Evolutionary conservation across 2,329 filamentous ascomycete species (phyloP).

Genomic region (Lizonia empirigonia): DNA sequence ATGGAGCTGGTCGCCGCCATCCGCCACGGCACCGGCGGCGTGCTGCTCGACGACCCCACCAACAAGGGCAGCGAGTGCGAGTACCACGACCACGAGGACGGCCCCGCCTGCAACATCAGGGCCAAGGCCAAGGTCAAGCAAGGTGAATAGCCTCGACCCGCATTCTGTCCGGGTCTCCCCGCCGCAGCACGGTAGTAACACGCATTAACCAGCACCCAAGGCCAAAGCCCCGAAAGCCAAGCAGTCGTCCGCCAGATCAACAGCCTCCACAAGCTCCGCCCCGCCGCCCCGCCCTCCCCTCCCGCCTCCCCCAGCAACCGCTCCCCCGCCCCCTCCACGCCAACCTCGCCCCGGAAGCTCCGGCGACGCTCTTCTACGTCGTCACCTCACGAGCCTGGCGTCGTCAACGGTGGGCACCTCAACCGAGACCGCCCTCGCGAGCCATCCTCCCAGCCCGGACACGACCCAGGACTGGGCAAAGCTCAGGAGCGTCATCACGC

Average conservation of each 20-base stretch:
- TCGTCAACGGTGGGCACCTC: conserved; percentile 43
- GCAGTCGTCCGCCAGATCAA: conserved; percentile 41
- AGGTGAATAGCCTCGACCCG: conserved; percentile 42
- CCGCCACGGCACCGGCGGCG: conserved; percentile 55
- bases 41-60: conserved; percentile 60
- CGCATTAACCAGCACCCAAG: conserved; percentile 47
- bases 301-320: conserved; percentile 33
- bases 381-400: conserved; percentile 44
- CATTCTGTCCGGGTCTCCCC: conserved; percentile 18
- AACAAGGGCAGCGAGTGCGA: conserved; percentile 51
- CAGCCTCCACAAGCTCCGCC: conserved; percentile 36
- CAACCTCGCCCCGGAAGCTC: conserved; percentile 43
- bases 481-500: conserved; percentile 32
- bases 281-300: conserved; percentile 39
- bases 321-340: conserved; percentile 33
- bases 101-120: conserved; percentile 48
- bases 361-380: conserved; percentile 42
- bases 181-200: conserved; percentile 39
- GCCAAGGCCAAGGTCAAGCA: conserved; percentile 43
- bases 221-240: conserved; percentile 29
- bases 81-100: conserved; percentile 59
- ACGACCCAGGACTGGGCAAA: conserved; percentile 31
- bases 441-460: conserved; percentile 34
- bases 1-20: conserved; percentile 61
- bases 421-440: conserved; percentile 39